Percentiles rank a stretch among this genome's conserved stretches.
phyloP scores from a whole-genome alignment of 106 monocot species.

The Acorus gramineus region DNA sequence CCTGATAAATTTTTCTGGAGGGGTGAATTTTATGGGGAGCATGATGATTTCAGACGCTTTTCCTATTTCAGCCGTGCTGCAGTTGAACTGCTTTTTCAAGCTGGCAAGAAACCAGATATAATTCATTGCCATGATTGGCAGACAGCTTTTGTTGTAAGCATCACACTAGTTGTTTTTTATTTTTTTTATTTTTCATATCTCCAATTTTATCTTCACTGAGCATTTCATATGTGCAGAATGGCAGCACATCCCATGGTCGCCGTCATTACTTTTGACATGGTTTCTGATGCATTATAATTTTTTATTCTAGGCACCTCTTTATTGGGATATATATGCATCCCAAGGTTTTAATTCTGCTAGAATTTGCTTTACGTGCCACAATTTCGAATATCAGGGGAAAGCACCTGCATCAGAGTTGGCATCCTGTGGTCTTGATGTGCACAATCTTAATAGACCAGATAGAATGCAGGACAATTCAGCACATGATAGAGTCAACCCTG shows the following conservation, averaged over 20 bases:
- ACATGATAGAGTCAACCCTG: constrained; percentile 69
- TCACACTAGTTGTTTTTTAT: neutral
- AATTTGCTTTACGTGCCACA: constrained; percentile 97
- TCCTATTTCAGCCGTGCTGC: constrained; percentile 85
- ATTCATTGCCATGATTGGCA: constrained; percentile 99
- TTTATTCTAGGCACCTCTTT: constrained; percentile 73
- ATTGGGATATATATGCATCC: constrained; percentile 78
- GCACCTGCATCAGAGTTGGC: constrained; percentile 72
- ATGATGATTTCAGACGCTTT: constrained; percentile 93
- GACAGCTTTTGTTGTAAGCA: constrained; percentile 81
- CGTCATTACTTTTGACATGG: no score
- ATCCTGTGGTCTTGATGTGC: constrained; percentile 78
- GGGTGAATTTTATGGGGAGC: constrained; percentile 70
- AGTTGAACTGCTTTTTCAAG: constrained; percentile 64
- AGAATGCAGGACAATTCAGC: constrained; percentile 80
- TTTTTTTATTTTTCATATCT: no score
- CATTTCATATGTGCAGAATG: no score
- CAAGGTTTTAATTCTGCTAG: constrained; percentile 77
- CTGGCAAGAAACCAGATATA: constrained; percentile 87
- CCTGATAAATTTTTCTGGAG: constrained; percentile 76
- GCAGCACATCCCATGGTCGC: no score
- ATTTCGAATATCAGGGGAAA: constrained; percentile 86
- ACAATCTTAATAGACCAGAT: constrained; percentile 57
- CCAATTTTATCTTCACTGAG: no score
- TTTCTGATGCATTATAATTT: neutral